Percentiles rank a stretch among this genome's conserved stretches.
These are phyloP conservation scores for Hylodesmum podocarpum DNA, from an alignment of 306 rosid genomes.

Conservation along the genomic window DNA sequence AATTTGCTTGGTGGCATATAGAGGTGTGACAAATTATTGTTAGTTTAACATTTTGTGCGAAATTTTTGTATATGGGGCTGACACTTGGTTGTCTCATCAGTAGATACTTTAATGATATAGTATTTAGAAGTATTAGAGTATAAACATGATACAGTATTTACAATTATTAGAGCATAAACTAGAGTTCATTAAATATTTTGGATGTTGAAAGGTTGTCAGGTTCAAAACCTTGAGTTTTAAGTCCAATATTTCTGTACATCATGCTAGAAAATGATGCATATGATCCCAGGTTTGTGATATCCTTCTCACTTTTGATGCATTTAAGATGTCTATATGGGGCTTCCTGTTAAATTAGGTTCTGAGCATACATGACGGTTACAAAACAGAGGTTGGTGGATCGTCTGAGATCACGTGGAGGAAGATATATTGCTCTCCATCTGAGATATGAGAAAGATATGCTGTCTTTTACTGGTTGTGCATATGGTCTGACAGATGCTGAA, in stretches of 20 bases:
- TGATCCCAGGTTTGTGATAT: constrained; percentile 39
- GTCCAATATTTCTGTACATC: constrained; percentile 22
- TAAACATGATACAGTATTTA: no score
- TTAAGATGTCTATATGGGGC: constrained; percentile 93
- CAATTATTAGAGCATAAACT: neutral
- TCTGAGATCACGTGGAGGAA: constrained; percentile 71
- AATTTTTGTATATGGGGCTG: neutral
- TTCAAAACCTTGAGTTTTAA: constrained; percentile 19
- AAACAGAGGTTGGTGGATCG: constrained; percentile 98
- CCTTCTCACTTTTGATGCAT: constrained; percentile 52
- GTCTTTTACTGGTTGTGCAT: constrained; percentile 88
- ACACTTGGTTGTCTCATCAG: neutral
- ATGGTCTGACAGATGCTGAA: constrained; percentile 75
- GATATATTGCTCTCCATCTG: constrained; percentile 92
- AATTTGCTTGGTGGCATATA: constrained; percentile 4
- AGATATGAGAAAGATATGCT: constrained; percentile 97
- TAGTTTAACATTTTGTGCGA: constrained; percentile 8
- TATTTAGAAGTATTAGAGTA: neutral
- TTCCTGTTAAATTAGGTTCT: constrained; percentile 93
- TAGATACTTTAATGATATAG: neutral
- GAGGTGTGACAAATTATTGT: neutral
- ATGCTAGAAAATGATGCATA: constrained; percentile 42
- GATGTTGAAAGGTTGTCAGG: constrained; percentile 9
- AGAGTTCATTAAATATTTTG: constrained; percentile 14
- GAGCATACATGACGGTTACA: constrained; percentile 92